Evolutionary conservation across 2,329 filamentous ascomycete species (phyloP), one percentile per base, ranked within the genome.

Genomic region (Curvularia verruculosa): DNA sequence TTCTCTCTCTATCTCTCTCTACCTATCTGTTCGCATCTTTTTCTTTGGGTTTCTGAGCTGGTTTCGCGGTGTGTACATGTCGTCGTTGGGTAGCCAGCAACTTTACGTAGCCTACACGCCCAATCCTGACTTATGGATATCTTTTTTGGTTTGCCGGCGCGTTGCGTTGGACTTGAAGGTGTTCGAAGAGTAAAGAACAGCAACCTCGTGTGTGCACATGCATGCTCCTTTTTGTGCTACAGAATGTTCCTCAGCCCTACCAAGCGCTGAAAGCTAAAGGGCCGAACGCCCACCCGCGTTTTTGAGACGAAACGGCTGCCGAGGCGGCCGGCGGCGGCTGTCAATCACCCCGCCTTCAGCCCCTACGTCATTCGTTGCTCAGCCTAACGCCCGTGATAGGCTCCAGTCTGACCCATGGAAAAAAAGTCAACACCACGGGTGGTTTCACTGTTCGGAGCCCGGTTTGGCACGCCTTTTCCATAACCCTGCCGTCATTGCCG

Each of bases 241-340:
- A 26, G 48, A 61, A 51, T 53, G 40, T 57, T 61, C 56, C 50
- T 61, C 61, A 64, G 61, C 61, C 61, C 56, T 64, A 60, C 47
- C 47, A 51, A 9, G 43, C 28, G 47, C 49, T 47, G 51, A 46
- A 34, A 40, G 24, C 24, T 31, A 50, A 58, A 57, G 59, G 49
- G 51, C 59, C 54, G 56, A 56, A 54, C 45, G 44, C 39, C 26
- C 29, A 47, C 39, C 21, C 56, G 44, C 50, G n/a, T n/a, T n/a
- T n/a, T 47, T 52, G 50, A 39, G 29, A 46, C 13, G 24, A 46
- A 47, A 37, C 50, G 44, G 50, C 51, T 45, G 50, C 51, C 51
- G 50, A 46, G 34, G 45, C 50, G 43, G 54, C 50, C 28, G 45
- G 49, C 55, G 55, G 55, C 51, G 55, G 40, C 36, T 54, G 49